Evolutionary conservation across 73 alveolate genomes (phyloP).

Genomic region (Blepharisma japonicum): DNA sequence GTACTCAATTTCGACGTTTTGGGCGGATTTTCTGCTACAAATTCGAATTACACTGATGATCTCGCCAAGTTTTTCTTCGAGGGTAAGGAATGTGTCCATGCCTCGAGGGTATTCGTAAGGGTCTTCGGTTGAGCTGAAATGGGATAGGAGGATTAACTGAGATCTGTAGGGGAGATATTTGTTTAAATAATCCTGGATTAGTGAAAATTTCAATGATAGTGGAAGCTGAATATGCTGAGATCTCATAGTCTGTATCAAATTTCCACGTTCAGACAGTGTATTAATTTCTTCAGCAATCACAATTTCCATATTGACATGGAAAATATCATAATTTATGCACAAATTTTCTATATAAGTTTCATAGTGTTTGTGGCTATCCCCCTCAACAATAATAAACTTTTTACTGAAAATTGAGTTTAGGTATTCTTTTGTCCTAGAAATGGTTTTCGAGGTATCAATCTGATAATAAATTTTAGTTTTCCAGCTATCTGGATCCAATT

Average conservation of each 20-base stretch:
- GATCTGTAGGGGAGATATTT: not conserved
- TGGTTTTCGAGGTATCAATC: not conserved
- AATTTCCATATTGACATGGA: not conserved
- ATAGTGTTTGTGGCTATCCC: not conserved
- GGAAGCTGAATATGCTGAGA: not conserved
- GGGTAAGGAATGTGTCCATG: constrained; percentile 58
- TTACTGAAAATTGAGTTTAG: not conserved
- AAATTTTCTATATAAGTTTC: not conserved
- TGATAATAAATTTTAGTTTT: constrained; percentile 10
- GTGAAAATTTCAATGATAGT: not conserved
- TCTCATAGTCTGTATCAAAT: not conserved
- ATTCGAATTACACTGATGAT: constrained; percentile 49
- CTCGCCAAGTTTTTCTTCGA: constrained; percentile 56
- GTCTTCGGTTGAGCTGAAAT: constrained; percentile 18
- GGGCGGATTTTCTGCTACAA: constrained; percentile 35
- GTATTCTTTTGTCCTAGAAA: not conserved
- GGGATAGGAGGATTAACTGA: not conserved
- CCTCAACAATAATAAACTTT: not conserved
- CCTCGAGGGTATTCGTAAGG: constrained; percentile 45
- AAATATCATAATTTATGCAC: constrained; percentile 17
- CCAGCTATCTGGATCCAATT: not conserved
- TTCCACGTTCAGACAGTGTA: not conserved
- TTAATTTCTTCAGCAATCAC: not conserved
- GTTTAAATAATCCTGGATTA: not conserved
- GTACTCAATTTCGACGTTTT: constrained; percentile 47